Base-by-base conservation (phyloP, 2,329 filamentous ascomycete genomes). In the Cephalotrichum gorgonifer region DNA sequence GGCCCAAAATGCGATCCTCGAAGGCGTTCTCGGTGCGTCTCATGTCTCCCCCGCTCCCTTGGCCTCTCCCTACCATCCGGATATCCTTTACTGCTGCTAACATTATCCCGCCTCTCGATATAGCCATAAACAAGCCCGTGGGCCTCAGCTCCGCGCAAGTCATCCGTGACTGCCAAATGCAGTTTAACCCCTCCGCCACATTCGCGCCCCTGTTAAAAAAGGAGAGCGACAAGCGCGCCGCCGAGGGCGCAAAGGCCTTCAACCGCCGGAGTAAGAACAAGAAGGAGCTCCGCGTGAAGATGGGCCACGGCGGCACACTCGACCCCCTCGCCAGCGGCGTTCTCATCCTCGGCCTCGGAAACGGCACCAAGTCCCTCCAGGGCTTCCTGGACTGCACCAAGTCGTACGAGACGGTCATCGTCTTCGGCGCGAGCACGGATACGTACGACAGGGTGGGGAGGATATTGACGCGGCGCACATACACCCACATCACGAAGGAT, bases 281-380 rank as follows among this genome's bases (percentile, higher is more conserved):
- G 63, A 75, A 75, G 56, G 71, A 76, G 1, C 63, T 83, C 5
- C 79, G 87, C 53, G 84, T 97, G 57, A 98, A 97, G 72, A 86
- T 97, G 60, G 93, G 93, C 30, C 93, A 98, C 68, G 93, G 93
- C 52, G 93, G 93, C 41, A 98, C 93, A 2, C 77, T 98, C 17
- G 93, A 98, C 61, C 93, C 93, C 25, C 76, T 96, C 58, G 93
- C 93, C 8, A 95, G 90, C 1, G 93, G 93, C 43, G 87, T 98
- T 23, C 76, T 98, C 45, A 89, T 97, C 54, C 74, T 93, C 6
- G 93, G 91, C 50, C 75, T 96, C 47, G 93, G 91, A 31, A 81
- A 78, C 51, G 93, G 88, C 35, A 98, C 93, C 49, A 98, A 97
- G 66, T 71, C 77, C 14, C 76, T 98, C 1, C 72, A 78, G 38